Base-by-base conservation (phyloP, 257 asterid genomes). In the Solanum pinnatisectum region DNA sequence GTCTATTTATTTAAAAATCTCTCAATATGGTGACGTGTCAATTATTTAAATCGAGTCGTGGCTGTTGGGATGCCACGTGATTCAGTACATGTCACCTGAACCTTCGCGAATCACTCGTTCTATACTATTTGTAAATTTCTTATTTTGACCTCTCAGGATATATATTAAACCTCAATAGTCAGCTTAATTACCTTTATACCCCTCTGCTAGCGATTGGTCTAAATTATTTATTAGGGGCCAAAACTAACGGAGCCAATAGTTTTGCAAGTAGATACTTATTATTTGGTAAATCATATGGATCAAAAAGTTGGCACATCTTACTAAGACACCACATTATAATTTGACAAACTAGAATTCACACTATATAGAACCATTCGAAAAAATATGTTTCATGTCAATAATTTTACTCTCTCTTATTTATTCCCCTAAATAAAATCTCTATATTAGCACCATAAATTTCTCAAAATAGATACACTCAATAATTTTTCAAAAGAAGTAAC, bases 11-110 rank as follows among this genome's bases (percentile, higher is more conserved):
- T 90, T 77, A 20, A 85, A 39, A 6, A 56, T 10, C 33, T 27
- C 20, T 72, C 35, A 23, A 36, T 35, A 2, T 20, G 84, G 44
- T 90, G 89, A 87, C 87, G 89, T 90, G 92, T 90, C 90, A 25
- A 56, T 15, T 11, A 37, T 22, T 6, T 44, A 56, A 56, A n/a
- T 78, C 20, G 32, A 46, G 83, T 8, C 87, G 87, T 86, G 88
- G 83, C 8, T 49, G 15, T 46, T 71, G 65, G 16, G 52, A 37
- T 70, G 40, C 87, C 88, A 44, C 36, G 44, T 13, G 42, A 44
- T 36, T 30, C 44, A 76, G 49, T 85, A 88, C 88, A 89, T 85
- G 89, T 81, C 88, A 78, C 70, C 60, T 44, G 89, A 85, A 73
- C 16, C 71, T 89, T 85, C 84, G 67, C 39, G 87, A 72, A 44